A percentile compares a stretch with the other conserved stretches of the same genome.
These are phyloP conservation scores for Cladosporium halotolerans DNA, from an alignment of 2,329 filamentous ascomycete species.

Conservation along the genomic window DNA sequence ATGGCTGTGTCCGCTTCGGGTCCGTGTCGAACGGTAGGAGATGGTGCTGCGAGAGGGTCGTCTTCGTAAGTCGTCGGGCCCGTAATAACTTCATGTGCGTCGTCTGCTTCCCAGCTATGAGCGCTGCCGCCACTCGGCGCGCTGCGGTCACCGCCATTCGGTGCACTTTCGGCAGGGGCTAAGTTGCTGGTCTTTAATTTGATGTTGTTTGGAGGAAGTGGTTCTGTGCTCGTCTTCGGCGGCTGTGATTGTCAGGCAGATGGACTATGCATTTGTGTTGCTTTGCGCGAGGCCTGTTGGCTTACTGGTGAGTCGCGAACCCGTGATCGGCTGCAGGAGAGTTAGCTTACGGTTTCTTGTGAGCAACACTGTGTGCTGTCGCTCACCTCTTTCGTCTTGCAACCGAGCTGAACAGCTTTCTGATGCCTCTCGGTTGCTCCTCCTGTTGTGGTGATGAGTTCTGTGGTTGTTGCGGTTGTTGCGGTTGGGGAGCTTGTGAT, in stretches of 20 bases:
- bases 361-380: neutral
- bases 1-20: slow-evolving; percentile 2
- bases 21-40: slow-evolving; percentile 6
- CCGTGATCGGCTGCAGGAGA: slow-evolving; percentile 8
- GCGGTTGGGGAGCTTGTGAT: neutral
- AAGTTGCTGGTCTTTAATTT: slow-evolving; percentile 9
- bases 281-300: slow-evolving; percentile 11
- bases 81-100: slow-evolving; percentile 10
- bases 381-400: slow-evolving; percentile 24
- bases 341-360: neutral
- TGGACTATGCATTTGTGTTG: slow-evolving; percentile 14
- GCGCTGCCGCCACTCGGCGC: slow-evolving; percentile 4
- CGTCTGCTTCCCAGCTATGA: slow-evolving; percentile 4
- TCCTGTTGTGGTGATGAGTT: neutral
- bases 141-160: slow-evolving; percentile 3
- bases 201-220: neutral
- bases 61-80: slow-evolving; percentile 6
- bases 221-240: slow-evolving; percentile 11
- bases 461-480: slow-evolving; percentile 5
- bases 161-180: neutral
- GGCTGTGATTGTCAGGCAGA: slow-evolving; percentile 23
- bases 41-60: slow-evolving; percentile 6
- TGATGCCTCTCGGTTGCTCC: slow-evolving; percentile 23
- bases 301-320: slow-evolving; percentile 12
- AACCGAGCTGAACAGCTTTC: slow-evolving; percentile 26